Base-by-base conservation (phyloP, 2,329 filamentous ascomycete genomes). In the Aotearoamyces nothofagi region DNA sequence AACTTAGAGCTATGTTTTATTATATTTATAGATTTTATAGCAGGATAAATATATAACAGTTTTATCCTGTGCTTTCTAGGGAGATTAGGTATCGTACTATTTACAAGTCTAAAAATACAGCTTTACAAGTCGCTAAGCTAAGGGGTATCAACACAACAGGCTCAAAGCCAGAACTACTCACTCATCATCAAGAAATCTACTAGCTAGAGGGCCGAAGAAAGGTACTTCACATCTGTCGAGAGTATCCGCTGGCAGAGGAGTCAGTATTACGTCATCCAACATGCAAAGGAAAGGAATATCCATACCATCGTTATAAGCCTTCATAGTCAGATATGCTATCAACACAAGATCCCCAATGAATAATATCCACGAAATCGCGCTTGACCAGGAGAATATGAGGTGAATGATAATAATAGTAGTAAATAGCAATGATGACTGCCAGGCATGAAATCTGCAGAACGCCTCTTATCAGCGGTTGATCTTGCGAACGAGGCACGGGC, bases 101-200 rank as follows among this genome's bases (percentile, higher is more conserved):
- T n/a, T n/a, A n/a, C n/a, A n/a, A n/a, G n/a, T n/a, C n/a, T n/a
- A n/a, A n/a, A n/a, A n/a, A n/a, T n/a, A n/a, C n/a, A n/a, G n/a
- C n/a, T n/a, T n/a, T n/a, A n/a, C n/a, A n/a, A n/a, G n/a, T n/a
- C n/a, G n/a, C n/a, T n/a, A n/a, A n/a, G n/a, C n/a, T n/a, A n/a
- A n/a, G n/a, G n/a, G n/a, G n/a, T n/a, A n/a, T n/a, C n/a, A n/a
- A n/a, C n/a, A n/a, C n/a, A n/a, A n/a, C n/a, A n/a, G n/a, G n/a
- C n/a, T n/a, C n/a, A n/a, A n/a, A n/a, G n/a, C n/a, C n/a, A n/a
- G n/a, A n/a, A n/a, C n/a, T n/a, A 20, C 24, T 42, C 26, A 55
- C 36, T 94, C 90, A 48, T 93, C 81, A 46, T 94, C 87, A 33
- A 96, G 65, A 47, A 94, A 87, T 15, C 78, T 78, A 54, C 78